Conservation (phyloP, 345 rosid genomes). For the Orychophragmus violaceus region DNA sequence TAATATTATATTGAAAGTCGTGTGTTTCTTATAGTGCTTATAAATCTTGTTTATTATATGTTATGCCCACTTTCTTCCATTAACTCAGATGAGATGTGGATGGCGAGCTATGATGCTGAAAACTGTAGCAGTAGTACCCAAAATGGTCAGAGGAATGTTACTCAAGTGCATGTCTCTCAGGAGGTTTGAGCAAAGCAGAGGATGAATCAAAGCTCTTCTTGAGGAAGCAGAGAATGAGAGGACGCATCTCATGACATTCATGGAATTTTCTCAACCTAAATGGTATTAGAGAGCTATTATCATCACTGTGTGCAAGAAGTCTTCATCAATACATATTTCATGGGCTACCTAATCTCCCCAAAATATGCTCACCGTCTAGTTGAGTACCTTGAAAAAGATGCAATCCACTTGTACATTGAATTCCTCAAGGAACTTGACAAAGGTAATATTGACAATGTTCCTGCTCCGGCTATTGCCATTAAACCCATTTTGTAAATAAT, state of each 20-base stretch:
- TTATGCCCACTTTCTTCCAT: too few species aligned
- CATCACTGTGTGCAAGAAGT: constrained; percentile 57
- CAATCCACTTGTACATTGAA: too few species aligned
- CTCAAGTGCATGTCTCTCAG: constrained; percentile 68
- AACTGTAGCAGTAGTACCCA: constrained; percentile 79
- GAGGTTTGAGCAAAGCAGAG: constrained; percentile 79
- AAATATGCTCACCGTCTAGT: constrained; percentile 76
- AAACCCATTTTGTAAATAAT: too few species aligned
- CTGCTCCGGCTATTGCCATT: too few species aligned
- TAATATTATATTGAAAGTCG: background rate
- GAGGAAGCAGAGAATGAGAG: constrained; percentile 87
- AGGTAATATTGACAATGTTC: too few species aligned
- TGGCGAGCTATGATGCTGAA: too few species aligned
- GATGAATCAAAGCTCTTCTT: constrained; percentile 66
- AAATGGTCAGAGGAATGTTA: constrained; percentile 72
- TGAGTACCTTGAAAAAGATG: too few species aligned
- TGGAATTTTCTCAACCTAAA: constrained; percentile 59
- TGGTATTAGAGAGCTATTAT: constrained; percentile 78
- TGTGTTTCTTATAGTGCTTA: too few species aligned
- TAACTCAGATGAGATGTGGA: constrained; percentile 64
- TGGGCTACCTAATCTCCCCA: constrained; percentile 60
- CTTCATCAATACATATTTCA: constrained; percentile 69
- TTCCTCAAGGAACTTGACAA: too few species aligned
- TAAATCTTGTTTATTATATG: too few species aligned
- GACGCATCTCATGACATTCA: constrained; percentile 84